These are phyloP conservation scores for Starmera dryadoides DNA, from an alignment of 805 yeast species.

Conservation along the genomic window DNA sequence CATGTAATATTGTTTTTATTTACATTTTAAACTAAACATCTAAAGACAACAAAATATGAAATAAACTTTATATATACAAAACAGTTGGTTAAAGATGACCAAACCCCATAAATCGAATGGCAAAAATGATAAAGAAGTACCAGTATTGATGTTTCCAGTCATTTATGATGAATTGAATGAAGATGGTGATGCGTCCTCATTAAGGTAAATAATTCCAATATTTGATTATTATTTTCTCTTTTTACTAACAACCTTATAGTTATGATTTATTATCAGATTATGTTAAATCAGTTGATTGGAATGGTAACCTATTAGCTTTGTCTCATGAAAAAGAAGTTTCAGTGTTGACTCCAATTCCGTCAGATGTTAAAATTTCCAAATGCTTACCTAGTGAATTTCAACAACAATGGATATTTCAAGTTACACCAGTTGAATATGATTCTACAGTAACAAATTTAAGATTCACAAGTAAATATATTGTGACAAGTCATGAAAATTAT, in stretches of 20 bases:
- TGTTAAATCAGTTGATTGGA: constrained; percentile 16
- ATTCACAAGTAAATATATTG: constrained; percentile 16
- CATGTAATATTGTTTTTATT: no score
- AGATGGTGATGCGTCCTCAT: constrained; percentile 15
- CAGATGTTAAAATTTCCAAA: constrained; percentile 13
- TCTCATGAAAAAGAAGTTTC: constrained; percentile 16
- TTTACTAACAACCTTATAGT: background rate
- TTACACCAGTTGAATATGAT: constrained; percentile 5
- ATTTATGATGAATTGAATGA: constrained; percentile 11
- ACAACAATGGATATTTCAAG: constrained; percentile 18
- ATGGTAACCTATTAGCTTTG: constrained; percentile 13
- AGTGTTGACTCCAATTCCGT: constrained; percentile 17
- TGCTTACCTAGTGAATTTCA: constrained; percentile 16
- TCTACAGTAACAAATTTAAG: constrained; percentile 9
- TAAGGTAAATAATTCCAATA: constrained; percentile 10
- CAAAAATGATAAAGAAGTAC: constrained; percentile 5
- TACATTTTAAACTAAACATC: no score
- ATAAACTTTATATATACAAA: no score
- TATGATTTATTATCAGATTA: constrained; percentile 12
- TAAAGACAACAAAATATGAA: no score
- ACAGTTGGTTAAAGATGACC: no score
- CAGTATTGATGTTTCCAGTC: constrained; percentile 17
- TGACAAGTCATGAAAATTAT: constrained; percentile 12
- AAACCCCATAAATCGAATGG: background rate
- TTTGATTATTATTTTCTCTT: background rate